A percentile compares a stretch with the other conserved stretches of the same genome.
Evolutionary conservation across 768 basidiomycete species (phyloP).

Genomic region (Amanita jacksonii): DNA sequence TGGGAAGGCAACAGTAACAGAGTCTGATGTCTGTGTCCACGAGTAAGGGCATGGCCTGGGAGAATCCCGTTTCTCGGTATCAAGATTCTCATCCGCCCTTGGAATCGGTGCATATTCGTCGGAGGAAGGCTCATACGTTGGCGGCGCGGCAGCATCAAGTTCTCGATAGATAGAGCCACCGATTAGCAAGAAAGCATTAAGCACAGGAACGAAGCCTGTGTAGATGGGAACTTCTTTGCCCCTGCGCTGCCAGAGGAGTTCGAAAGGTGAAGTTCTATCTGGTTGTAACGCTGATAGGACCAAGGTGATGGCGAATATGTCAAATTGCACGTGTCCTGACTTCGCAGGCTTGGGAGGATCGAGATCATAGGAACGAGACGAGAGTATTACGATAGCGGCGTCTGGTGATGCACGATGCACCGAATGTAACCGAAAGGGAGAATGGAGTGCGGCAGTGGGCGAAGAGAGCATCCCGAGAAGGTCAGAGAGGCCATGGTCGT

Average conservation of each 20-base stretch:
- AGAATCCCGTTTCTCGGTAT: conserved; percentile 24
- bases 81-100: conserved; percentile 46
- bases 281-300: conserved; percentile 28
- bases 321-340: conserved; percentile 36
- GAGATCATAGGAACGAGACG: conserved; percentile 41
- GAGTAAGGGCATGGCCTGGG: conserved; percentile 73
- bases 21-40: conserved; percentile 84
- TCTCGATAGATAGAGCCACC: conserved; percentile 48
- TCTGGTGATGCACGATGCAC: conserved; percentile 28
- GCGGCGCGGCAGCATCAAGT: conserved; percentile 21
- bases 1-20: conserved; percentile 76
- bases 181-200: conserved; percentile 43
- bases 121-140: conserved; percentile 44
- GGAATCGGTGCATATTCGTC: conserved; percentile 69
- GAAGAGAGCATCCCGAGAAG: conserved; percentile 48
- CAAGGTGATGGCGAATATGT: conserved; percentile 55
- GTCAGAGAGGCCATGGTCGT: conserved; percentile 27
- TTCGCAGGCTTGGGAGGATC: conserved; percentile 16
- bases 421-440: conserved; percentile 36
- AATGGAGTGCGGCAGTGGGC: conserved; percentile 29
- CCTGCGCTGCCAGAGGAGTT: conserved; percentile 59
- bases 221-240: conserved; percentile 65
- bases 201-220: conserved; percentile 34
- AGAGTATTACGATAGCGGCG: conserved; percentile 40
- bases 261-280: conserved; percentile 28